Evolutionary conservation across 768 basidiomycete genomes (phyloP), one percentile per base, ranked within the genome.

Genomic region (Pleurotus platypus): DNA sequence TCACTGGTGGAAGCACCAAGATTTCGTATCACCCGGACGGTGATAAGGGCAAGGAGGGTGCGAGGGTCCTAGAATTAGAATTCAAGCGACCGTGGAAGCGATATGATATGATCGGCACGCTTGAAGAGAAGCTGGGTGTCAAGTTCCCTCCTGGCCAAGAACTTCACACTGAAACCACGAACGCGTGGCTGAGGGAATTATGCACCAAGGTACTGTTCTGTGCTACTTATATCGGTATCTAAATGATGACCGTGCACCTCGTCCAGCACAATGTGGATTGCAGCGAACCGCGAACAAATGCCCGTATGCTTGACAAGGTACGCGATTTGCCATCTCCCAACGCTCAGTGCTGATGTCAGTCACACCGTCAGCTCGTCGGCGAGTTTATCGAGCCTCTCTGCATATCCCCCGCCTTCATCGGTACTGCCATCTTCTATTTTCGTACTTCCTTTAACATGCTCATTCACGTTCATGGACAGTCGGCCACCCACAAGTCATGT

Each of bases 401-500:
- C 74, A 84, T 98, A 65, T 95, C 91, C 37, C 97, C 97, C 2
- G 80, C 95, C 4, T 99, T 99, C 81, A 98, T 99, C 63, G 87
- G 90, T 89, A n/a, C n/a, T n/a, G n/a, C n/a, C n/a, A n/a, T n/a
- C n/a, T n/a, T n/a, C n/a, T n/a, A n/a, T n/a, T n/a, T n/a, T n/a
- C n/a, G n/a, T n/a, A n/a, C n/a, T n/a, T n/a, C n/a, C n/a, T n/a
- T n/a, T n/a, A n/a, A n/a, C n/a, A n/a, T n/a, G n/a, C n/a, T n/a
- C n/a, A n/a, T n/a, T n/a, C n/a, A n/a, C n/a, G n/a, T n/a, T n/a
- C n/a, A n/a, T n/a, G n/a, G n/a, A n/a, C n/a, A n/a, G n/a, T 96
- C 60, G 97, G 97, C 27, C 97, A 98, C 74, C 97, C 97, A 15
- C 95, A 98, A 77, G 93, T 98, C 62, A 99, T 99, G 97, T 98